Percentiles rank a stretch among this genome's conserved stretches.
These are phyloP conservation scores for Gardenia jasminoides DNA, from an alignment of 257 asterid genomes.

Conservation along the genomic window DNA sequence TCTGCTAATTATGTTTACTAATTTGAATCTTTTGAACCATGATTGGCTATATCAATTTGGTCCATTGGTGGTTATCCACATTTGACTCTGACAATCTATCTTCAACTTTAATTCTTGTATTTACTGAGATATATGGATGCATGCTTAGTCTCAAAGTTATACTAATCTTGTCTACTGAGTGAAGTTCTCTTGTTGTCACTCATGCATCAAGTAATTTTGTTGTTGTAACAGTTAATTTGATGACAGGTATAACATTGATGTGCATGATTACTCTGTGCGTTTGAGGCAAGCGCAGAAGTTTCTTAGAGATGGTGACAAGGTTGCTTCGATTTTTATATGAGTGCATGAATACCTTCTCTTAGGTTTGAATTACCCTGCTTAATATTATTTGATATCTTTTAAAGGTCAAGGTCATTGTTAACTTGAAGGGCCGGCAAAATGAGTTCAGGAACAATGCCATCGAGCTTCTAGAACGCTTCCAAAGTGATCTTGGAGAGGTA, in stretches of 20 bases:
- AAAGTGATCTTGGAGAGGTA: conserved; percentile 89
- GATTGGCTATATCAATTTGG: background rate
- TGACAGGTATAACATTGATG: conserved; percentile 91
- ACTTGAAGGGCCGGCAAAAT: conserved; percentile 90
- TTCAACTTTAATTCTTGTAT: background rate
- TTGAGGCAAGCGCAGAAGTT: conserved; percentile 89
- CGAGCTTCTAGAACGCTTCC: conserved; percentile 85
- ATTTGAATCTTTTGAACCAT: background rate
- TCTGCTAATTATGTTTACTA: background rate
- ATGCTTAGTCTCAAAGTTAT: background rate
- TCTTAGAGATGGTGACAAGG: conserved; percentile 93
- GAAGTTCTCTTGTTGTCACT: background rate
- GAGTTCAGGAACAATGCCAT: conserved; percentile 84
- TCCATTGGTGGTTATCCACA: background rate
- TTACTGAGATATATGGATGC: background rate
- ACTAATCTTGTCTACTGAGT: background rate
- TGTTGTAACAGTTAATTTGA: conserved; percentile 12
- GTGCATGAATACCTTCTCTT: conserved; percentile 11
- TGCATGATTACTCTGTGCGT: conserved; percentile 92
- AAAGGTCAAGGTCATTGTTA: conserved; percentile 93
- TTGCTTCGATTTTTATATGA: conserved; percentile 20
- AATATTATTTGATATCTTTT: conserved; percentile 10
- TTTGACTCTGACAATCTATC: background rate
- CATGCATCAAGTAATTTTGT: background rate
- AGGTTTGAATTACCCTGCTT: background rate